phyloP scores from a whole-genome alignment of 805 yeast genomes.

The Metschnikowia hibisci region DNA sequence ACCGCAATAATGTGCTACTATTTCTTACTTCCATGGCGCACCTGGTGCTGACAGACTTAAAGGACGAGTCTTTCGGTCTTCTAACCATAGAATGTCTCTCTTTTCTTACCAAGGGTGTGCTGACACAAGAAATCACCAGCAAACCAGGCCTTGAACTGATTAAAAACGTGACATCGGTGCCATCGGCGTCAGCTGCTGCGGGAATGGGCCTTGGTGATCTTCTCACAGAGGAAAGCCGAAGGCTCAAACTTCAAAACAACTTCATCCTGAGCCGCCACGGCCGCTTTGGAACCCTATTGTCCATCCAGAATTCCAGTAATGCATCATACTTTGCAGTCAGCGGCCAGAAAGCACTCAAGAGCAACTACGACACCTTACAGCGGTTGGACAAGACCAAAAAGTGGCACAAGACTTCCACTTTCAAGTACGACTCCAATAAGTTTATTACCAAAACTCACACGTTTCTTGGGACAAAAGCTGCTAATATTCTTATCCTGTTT shows the following conservation, averaged over 20 bases:
- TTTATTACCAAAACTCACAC: slow-evolving; percentile 23
- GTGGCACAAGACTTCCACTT: slow-evolving; percentile 48
- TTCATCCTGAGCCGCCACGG: slow-evolving; percentile 74
- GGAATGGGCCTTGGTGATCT: slow-evolving; percentile 47
- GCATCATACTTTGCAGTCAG: slow-evolving; percentile 60
- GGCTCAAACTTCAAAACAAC: slow-evolving; percentile 47
- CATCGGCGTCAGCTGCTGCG: slow-evolving; percentile 25
- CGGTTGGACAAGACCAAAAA: slow-evolving; percentile 65
- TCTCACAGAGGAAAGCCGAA: slow-evolving; percentile 55
- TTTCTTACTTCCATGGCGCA: slow-evolving; percentile 70
- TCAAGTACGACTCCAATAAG: slow-evolving; percentile 41
- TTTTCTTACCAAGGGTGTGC: slow-evolving; percentile 55
- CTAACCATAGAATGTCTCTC: slow-evolving; percentile 68
- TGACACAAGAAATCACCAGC: slow-evolving; percentile 5
- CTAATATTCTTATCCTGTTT: slow-evolving; percentile 42
- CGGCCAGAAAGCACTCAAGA: slow-evolving; percentile 62
- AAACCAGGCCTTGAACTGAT: slow-evolving; percentile 1
- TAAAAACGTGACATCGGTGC: slow-evolving; percentile 8
- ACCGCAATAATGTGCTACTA: slow-evolving; percentile 67
- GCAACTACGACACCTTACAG: slow-evolving; percentile 51
- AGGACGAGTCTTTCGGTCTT: slow-evolving; percentile 54
- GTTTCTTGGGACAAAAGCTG: slow-evolving; percentile 28
- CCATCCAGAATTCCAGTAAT: slow-evolving; percentile 57
- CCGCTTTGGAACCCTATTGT: slow-evolving; percentile 81
- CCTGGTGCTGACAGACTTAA: slow-evolving; percentile 61